phyloP scores from a whole-genome alignment of 1,284 basidiomycete genomes.

The Psilocybe mexicana region DNA sequence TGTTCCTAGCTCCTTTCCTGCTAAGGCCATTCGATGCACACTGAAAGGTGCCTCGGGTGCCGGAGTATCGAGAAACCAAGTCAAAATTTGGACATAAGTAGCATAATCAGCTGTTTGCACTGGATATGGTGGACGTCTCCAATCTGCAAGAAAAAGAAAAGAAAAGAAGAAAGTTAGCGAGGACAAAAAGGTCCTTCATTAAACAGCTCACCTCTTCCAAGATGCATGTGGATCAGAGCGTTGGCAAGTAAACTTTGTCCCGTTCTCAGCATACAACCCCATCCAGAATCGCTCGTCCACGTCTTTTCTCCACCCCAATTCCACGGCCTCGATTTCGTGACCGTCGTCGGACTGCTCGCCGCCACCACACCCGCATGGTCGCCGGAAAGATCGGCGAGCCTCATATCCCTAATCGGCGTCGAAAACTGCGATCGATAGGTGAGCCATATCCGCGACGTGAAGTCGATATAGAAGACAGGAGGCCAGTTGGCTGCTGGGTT shows the following conservation, averaged over 20 bases:
- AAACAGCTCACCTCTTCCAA: slow-evolving; percentile 75
- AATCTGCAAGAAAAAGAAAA: slow-evolving; percentile 53
- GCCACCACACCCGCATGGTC: slow-evolving; percentile 12
- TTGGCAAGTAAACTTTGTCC: slow-evolving; percentile 94
- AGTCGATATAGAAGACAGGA: slow-evolving; percentile 85
- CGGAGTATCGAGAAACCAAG: slow-evolving; percentile 95
- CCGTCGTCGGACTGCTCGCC: slow-evolving; percentile 25
- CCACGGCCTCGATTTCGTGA: slow-evolving; percentile 29
- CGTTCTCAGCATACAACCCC: slow-evolving; percentile 98
- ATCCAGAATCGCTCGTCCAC: slow-evolving; percentile 92
- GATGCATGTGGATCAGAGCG: slow-evolving; percentile 79
- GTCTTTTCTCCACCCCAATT: slow-evolving; percentile 63
- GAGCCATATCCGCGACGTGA: slow-evolving; percentile 85
- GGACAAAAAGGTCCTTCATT: too few relatives aligned
- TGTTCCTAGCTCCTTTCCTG: slow-evolving; percentile 93
- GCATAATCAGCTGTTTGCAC: slow-evolving; percentile 64
- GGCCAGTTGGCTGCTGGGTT: slow-evolving; percentile 67
- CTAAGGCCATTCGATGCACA: slow-evolving; percentile 93
- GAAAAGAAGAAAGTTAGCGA: background rate
- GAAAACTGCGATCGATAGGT: slow-evolving; percentile 91
- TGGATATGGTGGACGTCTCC: slow-evolving; percentile 71
- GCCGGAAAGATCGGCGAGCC: slow-evolving; percentile 49
- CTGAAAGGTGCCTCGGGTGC: slow-evolving; percentile 90
- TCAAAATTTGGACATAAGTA: slow-evolving; percentile 85
- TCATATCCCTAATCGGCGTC: slow-evolving; percentile 70